Base-by-base conservation (phyloP, 176 grass and related monocot species). In the Tillandsia fasciculata region DNA sequence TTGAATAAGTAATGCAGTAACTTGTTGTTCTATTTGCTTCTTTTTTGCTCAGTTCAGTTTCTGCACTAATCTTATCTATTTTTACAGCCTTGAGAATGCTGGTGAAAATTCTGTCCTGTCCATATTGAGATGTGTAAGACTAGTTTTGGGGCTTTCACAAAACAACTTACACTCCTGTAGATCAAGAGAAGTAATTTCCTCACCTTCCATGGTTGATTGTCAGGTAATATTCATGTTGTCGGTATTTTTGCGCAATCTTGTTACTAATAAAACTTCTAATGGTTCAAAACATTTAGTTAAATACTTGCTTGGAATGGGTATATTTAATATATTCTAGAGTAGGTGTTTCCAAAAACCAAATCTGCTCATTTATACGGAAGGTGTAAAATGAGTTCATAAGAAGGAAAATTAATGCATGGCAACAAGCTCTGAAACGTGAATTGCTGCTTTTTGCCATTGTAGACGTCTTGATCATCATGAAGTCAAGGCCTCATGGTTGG, bases 11-110 rank as follows among this genome's bases (percentile, higher is more conserved):
- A 23, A 57, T 68, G 6, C 24, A 42, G 11, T 17, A 18, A 11
- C 70, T 64, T 69, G 9, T 23, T 10, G 52, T 64, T 53, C 51
- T 54, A 52, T 17, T 74, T 23, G 29, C 18, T 78, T 64, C 9
- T 65, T 17, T 71, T 53, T 64, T 70, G 28, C 66, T 70, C 26
- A 48, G 1, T 63, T 53, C 24, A 68, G 22, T 54, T 1, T 58
- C 50, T 49, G 63, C 63, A 59, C 10, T 69, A 28, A 51, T 83
- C 51, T 58, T 77, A 50, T 24, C 63, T 69, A 8, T 74, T 29
- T 72, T 70, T 77, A 65, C 81, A 91, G 88, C 66, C 88, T 96
- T 84, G 92, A 96, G 79, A 91, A 91, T 82, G 83, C 92, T 78
- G 88, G 88, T 65, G 92, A 96, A 83, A 84, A 69, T 82, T 96